Conservation (phyloP, 257 asterid species). For the Datura wrightii region DNA sequence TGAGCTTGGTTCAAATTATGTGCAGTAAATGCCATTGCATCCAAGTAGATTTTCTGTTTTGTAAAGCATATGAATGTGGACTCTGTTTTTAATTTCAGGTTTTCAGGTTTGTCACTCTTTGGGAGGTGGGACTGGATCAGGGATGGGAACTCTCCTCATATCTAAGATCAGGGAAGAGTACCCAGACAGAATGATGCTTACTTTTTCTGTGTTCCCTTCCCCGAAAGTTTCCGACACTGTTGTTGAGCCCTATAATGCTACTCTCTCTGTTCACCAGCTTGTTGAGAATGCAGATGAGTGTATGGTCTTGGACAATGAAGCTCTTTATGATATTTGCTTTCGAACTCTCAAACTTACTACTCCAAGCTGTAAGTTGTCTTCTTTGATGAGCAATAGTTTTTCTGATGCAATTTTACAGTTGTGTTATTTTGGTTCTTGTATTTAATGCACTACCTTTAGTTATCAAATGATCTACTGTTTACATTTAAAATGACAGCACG, state of each 20-base stretch:
- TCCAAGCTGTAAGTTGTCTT: constrained; percentile 65
- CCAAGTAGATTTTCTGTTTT: background rate
- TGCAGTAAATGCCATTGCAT: background rate
- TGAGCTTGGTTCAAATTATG: background rate
- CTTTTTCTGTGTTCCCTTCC: constrained; percentile 82
- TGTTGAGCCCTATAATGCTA: constrained; percentile 83
- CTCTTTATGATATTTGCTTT: constrained; percentile 73
- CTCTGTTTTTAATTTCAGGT: constrained; percentile 46
- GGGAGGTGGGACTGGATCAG: constrained; percentile 94
- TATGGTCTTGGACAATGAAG: constrained; percentile 83
- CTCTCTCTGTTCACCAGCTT: constrained; percentile 80
- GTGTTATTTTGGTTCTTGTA: background rate
- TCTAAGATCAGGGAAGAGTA: constrained; percentile 83
- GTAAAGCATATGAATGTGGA: background rate
- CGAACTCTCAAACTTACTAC: constrained; percentile 76
- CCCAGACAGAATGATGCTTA: constrained; percentile 88
- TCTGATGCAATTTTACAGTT: background rate
- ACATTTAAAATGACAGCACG: background rate
- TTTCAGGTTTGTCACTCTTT: constrained; percentile 80
- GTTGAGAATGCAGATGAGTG: constrained; percentile 86
- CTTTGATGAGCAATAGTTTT: background rate
- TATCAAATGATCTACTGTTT: background rate
- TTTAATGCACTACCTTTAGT: background rate
- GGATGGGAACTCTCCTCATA: constrained; percentile 83
- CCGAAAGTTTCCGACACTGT: constrained; percentile 84